A percentile compares a stretch with the other conserved stretches of the same genome.
Evolutionary conservation across 768 basidiomycete species (phyloP).

Genomic region (Xerocomellus dryophilus): DNA sequence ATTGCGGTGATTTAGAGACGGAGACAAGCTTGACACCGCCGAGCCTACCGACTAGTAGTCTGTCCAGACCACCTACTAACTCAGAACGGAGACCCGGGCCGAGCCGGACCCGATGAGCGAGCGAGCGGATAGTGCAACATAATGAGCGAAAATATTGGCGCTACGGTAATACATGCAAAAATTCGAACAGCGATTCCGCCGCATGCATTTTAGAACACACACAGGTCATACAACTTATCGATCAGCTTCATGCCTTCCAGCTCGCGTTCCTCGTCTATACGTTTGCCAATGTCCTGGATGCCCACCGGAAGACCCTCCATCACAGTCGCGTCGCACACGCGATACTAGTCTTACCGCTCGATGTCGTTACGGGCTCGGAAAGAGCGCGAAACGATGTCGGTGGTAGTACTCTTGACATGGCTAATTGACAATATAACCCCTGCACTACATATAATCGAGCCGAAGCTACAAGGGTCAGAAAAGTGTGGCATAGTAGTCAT

Average conservation of each 20-base stretch:
- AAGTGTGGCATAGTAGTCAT: neutral
- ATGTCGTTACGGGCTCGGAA: constrained; percentile 34
- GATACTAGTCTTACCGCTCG: constrained; percentile 40
- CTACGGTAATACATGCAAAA: neutral
- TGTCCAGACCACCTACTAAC: too few species aligned
- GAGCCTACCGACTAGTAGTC: too few species aligned
- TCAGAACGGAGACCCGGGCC: too few species aligned
- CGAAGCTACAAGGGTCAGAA: constrained; percentile 7
- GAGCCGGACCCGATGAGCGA: too few species aligned
- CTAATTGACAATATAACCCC: constrained; percentile 47
- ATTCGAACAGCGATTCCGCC: too few species aligned
- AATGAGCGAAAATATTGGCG: neutral
- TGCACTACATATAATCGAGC: constrained; percentile 45
- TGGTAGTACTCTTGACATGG: constrained; percentile 1
- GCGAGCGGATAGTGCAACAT: neutral
- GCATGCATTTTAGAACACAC: neutral
- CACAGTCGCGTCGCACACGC: constrained; percentile 38
- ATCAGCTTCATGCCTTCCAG: constrained; percentile 46
- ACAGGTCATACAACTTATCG: too few species aligned
- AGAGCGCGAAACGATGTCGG: constrained; percentile 31
- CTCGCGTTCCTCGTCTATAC: constrained; percentile 48
- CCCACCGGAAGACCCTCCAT: constrained; percentile 47
- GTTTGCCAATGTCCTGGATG: constrained; percentile 42
- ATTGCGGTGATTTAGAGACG: too few species aligned
- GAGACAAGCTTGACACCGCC: too few species aligned